A percentile compares a stretch with the other conserved stretches of the same genome.
phyloP scores from a whole-genome alignment of 2,329 filamentous ascomycete genomes.

The Aspergillus floridensis region DNA sequence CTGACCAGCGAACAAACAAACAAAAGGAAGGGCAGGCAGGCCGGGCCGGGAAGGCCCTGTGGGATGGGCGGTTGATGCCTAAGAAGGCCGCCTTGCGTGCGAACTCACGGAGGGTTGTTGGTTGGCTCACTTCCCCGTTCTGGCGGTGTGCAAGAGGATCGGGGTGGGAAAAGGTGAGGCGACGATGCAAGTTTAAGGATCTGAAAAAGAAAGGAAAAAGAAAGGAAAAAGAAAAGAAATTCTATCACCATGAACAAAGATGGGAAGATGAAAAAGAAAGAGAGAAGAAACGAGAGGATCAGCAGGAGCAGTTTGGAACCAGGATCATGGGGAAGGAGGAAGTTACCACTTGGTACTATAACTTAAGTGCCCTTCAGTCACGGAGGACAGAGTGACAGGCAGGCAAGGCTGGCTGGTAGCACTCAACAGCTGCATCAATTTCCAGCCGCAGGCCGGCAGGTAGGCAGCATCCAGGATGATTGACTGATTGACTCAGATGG shows the following conservation, averaged over 20 bases:
- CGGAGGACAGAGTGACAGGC: neutral
- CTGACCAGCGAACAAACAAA: neutral
- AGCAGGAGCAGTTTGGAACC: neutral
- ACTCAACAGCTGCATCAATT: neutral
- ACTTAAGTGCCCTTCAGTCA: neutral
- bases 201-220: no score
- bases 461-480: neutral
- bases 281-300: neutral
- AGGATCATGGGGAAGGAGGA: neutral
- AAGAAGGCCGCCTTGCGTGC: neutral
- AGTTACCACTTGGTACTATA: neutral
- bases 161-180: neutral
- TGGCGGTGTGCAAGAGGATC: neutral
- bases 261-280: neutral
- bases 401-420: neutral
- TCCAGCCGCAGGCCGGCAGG: no score
- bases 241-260: neutral
- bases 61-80: neutral
- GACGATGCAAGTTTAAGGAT: neutral
- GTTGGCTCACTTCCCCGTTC: neutral
- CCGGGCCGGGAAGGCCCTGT: no score
- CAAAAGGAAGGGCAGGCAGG: no score
- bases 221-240: no score
- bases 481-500: neutral
- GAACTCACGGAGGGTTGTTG: neutral